Conservation (phyloP, 768 basidiomycete genomes). For the Cubamyces lactineus region DNA sequence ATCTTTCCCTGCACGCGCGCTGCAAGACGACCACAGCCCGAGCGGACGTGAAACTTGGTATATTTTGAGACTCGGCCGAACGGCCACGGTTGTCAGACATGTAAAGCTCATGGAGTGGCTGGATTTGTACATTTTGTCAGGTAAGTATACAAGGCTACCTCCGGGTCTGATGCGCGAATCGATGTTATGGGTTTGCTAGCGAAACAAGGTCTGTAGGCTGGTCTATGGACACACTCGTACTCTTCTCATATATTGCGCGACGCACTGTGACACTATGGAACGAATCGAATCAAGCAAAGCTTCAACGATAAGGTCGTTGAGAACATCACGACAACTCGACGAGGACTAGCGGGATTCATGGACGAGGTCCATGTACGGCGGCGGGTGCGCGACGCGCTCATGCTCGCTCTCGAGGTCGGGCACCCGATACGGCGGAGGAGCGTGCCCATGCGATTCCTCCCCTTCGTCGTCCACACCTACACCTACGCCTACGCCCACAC, state of each 20-base stretch:
- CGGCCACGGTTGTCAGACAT: too few species aligned
- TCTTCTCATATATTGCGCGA: too few species aligned
- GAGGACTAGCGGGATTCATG: constrained; percentile 8
- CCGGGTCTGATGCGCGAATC: not conserved
- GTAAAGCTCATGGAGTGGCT: too few species aligned
- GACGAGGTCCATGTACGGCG: constrained; percentile 42
- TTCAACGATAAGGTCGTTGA: too few species aligned
- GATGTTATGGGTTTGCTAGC: not conserved
- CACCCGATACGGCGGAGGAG: constrained; percentile 81
- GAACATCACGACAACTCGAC: too few species aligned
- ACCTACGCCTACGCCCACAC: constrained; percentile 7
- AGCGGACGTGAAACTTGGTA: too few species aligned
- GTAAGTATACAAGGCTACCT: not conserved
- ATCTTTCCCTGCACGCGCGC: not conserved
- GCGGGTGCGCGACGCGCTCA: constrained; percentile 38
- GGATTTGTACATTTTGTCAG: not conserved
- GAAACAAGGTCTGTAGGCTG: constrained; percentile 1
- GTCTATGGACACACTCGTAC: constrained; percentile 1
- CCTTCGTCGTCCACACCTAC: constrained; percentile 14
- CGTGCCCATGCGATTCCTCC: constrained; percentile 49
- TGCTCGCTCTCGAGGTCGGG: constrained; percentile 43
- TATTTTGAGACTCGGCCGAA: too few species aligned
- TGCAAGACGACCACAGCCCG: too few species aligned
- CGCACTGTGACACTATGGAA: too few species aligned
- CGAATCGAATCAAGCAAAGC: too few species aligned